Conservation (phyloP, 495 filamentous ascomycete genomes). For the Xylaria longipes region DNA sequence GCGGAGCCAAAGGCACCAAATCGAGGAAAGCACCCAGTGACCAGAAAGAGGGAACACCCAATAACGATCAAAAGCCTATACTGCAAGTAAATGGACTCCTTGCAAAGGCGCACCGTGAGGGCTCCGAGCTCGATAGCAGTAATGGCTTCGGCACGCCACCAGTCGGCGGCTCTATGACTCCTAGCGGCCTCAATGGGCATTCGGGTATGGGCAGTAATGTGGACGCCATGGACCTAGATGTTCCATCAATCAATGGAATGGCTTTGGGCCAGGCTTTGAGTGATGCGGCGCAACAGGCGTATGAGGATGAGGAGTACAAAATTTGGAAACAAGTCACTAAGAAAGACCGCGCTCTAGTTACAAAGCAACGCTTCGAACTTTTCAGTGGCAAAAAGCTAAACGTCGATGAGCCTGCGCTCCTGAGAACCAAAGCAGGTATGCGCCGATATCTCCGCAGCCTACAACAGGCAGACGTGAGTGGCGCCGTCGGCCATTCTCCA, state of each 20-base stretch:
- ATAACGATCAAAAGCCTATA: conserved; percentile 65
- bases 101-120: conserved; percentile 54
- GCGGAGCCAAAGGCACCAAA: conserved; percentile 74
- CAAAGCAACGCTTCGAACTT: conserved; percentile 78
- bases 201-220: conserved; percentile 70
- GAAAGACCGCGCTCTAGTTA: conserved; percentile 88
- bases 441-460: conserved; percentile 79
- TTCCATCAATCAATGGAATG: conserved; percentile 67
- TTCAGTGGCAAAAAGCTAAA: conserved; percentile 87
- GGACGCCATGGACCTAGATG: conserved; percentile 85
- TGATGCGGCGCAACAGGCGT: conserved; percentile 59
- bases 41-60: conserved; percentile 82
- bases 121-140: conserved; percentile 66
- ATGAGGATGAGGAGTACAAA: conserved; percentile 88
- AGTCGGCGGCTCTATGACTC: conserved; percentile 76
- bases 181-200: conserved; percentile 73
- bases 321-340: conserved; percentile 99
- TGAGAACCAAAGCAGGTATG: conserved; percentile 71
- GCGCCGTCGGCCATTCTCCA: conserved; percentile 37
- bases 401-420: conserved; percentile 81
- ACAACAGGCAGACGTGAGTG: conserved; percentile 63
- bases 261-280: conserved; percentile 58
- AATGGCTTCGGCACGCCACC: conserved; percentile 88
- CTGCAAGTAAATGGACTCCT: conserved; percentile 60
- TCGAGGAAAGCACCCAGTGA: conserved; percentile 78